Evolutionary conservation across 1,284 basidiomycete species (phyloP).

Genomic region (Ceratobasidium sp.): DNA sequence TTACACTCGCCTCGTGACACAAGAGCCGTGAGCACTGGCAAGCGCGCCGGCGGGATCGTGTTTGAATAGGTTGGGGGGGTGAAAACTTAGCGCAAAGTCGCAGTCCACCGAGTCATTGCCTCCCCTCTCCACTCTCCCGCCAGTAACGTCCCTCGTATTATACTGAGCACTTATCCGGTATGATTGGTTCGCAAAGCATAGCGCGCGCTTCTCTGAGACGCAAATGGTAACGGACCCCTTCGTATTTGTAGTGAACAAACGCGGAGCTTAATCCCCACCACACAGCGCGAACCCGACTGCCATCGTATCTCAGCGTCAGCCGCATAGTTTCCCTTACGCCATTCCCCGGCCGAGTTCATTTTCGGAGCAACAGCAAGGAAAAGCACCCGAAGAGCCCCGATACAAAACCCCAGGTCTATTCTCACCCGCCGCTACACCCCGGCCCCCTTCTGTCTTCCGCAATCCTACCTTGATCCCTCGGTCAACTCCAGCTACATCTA

Average conservation of each 20-base stretch:
- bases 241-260: conserved; percentile 33
- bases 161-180: neutral
- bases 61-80: conserved; percentile 23
- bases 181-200: conserved; percentile 24
- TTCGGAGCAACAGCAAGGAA: conserved; percentile 21
- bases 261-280: conserved; percentile 10
- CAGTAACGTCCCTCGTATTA: neutral
- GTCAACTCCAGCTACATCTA: conserved; percentile 2
- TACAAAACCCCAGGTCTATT: conserved; percentile 33
- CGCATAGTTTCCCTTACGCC: conserved; percentile 23
- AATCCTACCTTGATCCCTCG: conserved; percentile 18
- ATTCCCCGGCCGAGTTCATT: conserved; percentile 4
- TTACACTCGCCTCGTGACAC: conserved; percentile 19
- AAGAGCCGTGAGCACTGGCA: conserved; percentile 28
- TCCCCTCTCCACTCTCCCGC: neutral
- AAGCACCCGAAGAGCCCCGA: conserved; percentile 30
- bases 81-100: conserved; percentile 6
- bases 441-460: conserved; percentile 22
- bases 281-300: conserved; percentile 8
- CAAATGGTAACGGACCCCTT: conserved; percentile 35
- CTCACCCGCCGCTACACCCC: conserved; percentile 35
- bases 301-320: conserved; percentile 19
- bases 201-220: conserved; percentile 29
- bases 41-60: conserved; percentile 37
- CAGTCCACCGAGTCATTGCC: conserved; percentile 12